phyloP scores from a whole-genome alignment of 305 asterid genomes.

The Plantago lanceolata region DNA sequence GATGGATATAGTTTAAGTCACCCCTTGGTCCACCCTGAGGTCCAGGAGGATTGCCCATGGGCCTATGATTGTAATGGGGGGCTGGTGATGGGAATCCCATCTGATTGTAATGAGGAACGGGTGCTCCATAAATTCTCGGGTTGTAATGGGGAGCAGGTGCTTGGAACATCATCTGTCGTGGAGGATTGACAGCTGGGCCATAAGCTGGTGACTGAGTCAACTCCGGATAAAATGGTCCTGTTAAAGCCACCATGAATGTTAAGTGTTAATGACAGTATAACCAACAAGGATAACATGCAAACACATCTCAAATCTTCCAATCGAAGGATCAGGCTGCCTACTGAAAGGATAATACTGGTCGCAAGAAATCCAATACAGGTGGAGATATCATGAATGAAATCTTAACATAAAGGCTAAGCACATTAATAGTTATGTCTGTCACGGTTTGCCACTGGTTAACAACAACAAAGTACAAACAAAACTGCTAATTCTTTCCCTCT shows the following conservation, averaged over 20 bases:
- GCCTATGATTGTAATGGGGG: slow-evolving; percentile 31
- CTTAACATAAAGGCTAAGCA: neutral
- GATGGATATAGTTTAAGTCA: slow-evolving; percentile 20
- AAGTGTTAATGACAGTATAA: neutral
- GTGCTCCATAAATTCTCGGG: neutral
- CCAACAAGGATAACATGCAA: neutral
- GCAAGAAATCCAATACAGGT: neutral
- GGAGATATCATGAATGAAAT: neutral
- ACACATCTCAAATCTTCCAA: neutral
- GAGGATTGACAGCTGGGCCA: slow-evolving; percentile 5
- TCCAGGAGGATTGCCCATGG: slow-evolving; percentile 11
- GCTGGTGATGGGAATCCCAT: slow-evolving; percentile 30
- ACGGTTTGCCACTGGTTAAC: neutral
- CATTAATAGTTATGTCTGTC: neutral
- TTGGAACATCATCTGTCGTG: slow-evolving; percentile 19
- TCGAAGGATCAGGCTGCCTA: neutral
- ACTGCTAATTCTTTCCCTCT: neutral
- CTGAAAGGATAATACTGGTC: neutral
- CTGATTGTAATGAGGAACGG: neutral
- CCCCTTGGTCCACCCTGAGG: slow-evolving; percentile 21
- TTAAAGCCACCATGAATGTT: neutral
- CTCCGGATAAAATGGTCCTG: slow-evolving; percentile 7
- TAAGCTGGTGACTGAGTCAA: slow-evolving; percentile 4
- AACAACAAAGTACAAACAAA: neutral
- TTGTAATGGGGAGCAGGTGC: slow-evolving; percentile 16